A percentile compares a stretch with the other conserved stretches of the same genome.
Conservation (phyloP, 179 eudicot species). For the Silene noctiflora region DNA sequence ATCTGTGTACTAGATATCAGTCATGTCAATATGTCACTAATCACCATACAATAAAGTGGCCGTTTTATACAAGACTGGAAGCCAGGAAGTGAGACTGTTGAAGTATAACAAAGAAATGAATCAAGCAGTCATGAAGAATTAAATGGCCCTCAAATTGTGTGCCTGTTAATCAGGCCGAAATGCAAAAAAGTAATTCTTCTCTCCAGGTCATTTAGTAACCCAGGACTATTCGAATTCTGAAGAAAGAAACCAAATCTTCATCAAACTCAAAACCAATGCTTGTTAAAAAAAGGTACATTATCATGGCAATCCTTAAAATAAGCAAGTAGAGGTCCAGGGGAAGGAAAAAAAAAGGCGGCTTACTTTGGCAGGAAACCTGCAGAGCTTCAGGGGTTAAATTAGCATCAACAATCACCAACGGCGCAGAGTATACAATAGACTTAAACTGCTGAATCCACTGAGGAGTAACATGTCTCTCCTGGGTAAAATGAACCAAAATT, state of each 20-base stretch:
- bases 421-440: slow-evolving; percentile 47
- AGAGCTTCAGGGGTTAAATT: slow-evolving; percentile 69
- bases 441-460: slow-evolving; percentile 66
- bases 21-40: background rate
- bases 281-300: background rate
- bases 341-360: background rate
- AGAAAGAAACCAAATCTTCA: background rate
- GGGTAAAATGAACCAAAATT: slow-evolving; percentile 21
- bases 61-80: background rate
- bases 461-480: slow-evolving; percentile 74
- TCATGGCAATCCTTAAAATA: background rate
- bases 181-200: background rate
- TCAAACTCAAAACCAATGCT: background rate
- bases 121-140: background rate
- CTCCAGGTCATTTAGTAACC: background rate
- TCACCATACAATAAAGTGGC: background rate
- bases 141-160: background rate
- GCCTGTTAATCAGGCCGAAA: background rate
- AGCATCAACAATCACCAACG: slow-evolving; percentile 88
- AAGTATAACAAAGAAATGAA: background rate
- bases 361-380: slow-evolving; percentile 69
- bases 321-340: background rate
- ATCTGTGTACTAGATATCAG: background rate
- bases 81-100: background rate
- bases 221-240: slow-evolving; percentile 1